Percentiles rank a stretch among this genome's conserved stretches.
phyloP scores from a whole-genome alignment of 2,329 filamentous ascomycete species.

The Penicillium sp. region DNA sequence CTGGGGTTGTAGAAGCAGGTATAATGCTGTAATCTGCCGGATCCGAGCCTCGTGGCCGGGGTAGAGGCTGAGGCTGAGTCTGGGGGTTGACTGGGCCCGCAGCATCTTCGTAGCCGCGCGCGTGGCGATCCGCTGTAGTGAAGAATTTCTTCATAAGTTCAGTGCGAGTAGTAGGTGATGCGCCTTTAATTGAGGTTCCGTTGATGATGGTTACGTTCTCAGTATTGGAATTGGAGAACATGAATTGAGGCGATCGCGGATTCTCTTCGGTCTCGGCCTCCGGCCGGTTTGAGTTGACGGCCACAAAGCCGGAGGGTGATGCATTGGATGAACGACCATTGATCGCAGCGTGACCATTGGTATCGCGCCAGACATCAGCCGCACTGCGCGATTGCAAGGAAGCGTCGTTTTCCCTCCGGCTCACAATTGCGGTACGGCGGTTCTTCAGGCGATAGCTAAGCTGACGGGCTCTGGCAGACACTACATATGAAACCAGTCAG shows the following conservation, averaged over 20 bases:
- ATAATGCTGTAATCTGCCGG: constrained; percentile 38
- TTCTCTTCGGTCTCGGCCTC: constrained; percentile 35
- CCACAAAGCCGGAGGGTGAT: constrained; percentile 55
- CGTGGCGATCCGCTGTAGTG: constrained; percentile 56
- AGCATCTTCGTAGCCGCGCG: constrained; percentile 38
- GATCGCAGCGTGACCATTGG: constrained; percentile 29
- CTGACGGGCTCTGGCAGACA: constrained; percentile 69
- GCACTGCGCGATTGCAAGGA: constrained; percentile 31
- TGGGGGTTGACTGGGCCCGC: constrained; percentile 24
- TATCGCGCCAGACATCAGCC: constrained; percentile 39
- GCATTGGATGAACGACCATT: constrained; percentile 37
- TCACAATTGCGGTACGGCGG: constrained; percentile 69
- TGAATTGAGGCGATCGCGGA: constrained; percentile 35
- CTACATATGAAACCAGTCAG: constrained; percentile 34
- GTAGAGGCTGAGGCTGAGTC: constrained; percentile 23
- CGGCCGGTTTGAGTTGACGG: constrained; percentile 55
- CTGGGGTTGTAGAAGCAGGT: constrained; percentile 45
- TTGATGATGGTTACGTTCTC: constrained; percentile 51
- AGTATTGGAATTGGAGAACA: constrained; percentile 42
- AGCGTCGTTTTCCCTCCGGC: constrained; percentile 54
- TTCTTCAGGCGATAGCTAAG: constrained; percentile 78
- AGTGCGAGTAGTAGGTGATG: constrained; percentile 56
- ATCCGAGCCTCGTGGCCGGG: constrained; percentile 35
- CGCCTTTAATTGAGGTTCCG: constrained; percentile 50
- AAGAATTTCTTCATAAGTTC: constrained; percentile 64